Evolutionary conservation across 441 rosid species (phyloP).

Genomic region (Populus tomentosa): DNA sequence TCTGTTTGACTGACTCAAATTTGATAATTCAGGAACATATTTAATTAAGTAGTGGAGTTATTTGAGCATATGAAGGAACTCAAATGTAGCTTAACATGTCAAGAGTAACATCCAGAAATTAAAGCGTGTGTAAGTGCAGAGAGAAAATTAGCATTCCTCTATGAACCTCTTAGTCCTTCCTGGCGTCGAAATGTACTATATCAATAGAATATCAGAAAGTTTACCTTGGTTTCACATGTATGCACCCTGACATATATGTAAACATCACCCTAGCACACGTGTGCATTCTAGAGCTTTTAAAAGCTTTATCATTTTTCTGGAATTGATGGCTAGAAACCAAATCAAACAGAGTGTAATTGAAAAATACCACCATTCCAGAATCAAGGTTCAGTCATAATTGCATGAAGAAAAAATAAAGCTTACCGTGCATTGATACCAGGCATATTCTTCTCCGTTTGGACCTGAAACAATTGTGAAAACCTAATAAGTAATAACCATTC

Average conservation of each 20-base stretch:
- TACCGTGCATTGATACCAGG: conserved; percentile 99
- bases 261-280: neutral
- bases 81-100: neutral
- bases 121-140: neutral
- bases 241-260: neutral
- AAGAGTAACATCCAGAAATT: neutral
- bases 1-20: neutral
- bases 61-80: neutral
- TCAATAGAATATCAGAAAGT: neutral
- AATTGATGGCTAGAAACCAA: neutral
- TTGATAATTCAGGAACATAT: neutral
- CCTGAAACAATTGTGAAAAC: conserved; percentile 46
- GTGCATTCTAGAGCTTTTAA: neutral
- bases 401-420: conserved; percentile 13
- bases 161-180: neutral
- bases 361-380: neutral
- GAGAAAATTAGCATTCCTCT: neutral
- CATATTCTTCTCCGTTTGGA: conserved; percentile 88
- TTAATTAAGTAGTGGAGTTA: neutral
- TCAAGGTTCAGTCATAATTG: neutral
- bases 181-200: neutral
- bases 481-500: conserved; percentile 6
- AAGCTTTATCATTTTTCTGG: neutral
- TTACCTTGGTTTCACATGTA: neutral
- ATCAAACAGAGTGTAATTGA: neutral